These are phyloP conservation scores for Trametes gibbosa DNA, from an alignment of 768 basidiomycete genomes.

Conservation along the genomic window DNA sequence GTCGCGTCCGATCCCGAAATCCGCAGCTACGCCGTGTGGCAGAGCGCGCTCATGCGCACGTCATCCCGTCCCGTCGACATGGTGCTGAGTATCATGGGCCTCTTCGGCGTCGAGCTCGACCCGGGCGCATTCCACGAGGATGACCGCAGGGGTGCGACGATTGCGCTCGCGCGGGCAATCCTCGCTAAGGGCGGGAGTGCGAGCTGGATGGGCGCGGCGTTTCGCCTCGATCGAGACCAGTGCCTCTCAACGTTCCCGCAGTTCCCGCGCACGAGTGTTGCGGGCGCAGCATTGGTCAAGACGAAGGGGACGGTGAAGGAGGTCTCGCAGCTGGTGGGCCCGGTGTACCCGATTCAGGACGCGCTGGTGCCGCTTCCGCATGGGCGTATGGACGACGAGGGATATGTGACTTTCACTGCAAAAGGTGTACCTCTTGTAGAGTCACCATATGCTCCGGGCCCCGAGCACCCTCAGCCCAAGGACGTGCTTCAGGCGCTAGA, in stretches of 20 bases:
- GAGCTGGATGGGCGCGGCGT: conserved; percentile 8
- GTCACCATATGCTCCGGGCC: neutral
- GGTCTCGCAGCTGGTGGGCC: neutral
- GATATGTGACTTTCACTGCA: conserved; percentile 6
- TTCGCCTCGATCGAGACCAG: neutral
- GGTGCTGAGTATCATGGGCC: conserved; percentile 17
- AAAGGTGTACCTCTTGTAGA: neutral
- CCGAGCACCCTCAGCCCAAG: neutral
- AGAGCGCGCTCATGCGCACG: conserved; percentile 16
- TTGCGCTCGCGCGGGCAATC: conserved; percentile 9
- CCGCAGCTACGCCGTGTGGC: conserved; percentile 3
- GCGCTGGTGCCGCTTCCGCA: conserved; percentile 8
- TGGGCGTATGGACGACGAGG: conserved; percentile 5
- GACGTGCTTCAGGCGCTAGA: neutral
- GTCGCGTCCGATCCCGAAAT: neutral
- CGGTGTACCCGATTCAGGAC: neutral
- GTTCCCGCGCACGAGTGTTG: conserved; percentile 2
- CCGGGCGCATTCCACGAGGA: neutral
- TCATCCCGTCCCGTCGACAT: conserved; percentile 14
- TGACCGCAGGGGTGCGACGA: conserved; percentile 7
- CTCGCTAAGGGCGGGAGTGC: conserved; percentile 3
- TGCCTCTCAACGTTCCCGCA: conserved; percentile 6
- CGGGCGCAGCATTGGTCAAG: neutral
- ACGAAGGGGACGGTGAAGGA: neutral
- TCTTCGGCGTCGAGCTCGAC: conserved; percentile 9